Conservation (phyloP, 2,329 filamentous ascomycete genomes). For the Aquanectria penicillioides region DNA sequence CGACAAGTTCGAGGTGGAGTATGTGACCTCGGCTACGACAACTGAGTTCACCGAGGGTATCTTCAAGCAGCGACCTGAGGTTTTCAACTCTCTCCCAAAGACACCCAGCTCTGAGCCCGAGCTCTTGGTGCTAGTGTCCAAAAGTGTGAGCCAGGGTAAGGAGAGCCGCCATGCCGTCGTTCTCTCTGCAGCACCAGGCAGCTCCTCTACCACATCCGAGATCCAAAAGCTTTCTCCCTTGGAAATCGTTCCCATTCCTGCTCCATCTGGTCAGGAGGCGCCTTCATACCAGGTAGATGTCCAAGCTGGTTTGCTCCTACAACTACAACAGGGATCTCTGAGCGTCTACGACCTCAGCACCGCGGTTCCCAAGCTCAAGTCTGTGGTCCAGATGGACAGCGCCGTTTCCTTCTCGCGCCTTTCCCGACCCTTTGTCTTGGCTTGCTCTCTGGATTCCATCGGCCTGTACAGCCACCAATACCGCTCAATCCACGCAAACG, state of each 20-base stretch:
- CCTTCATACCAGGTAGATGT: constrained; percentile 67
- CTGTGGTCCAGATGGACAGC: constrained; percentile 60
- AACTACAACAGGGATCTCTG: constrained; percentile 64
- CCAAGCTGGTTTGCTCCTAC: constrained; percentile 70
- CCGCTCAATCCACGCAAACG: constrained; percentile 65
- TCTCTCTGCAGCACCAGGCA: constrained; percentile 44
- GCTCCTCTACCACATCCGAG: constrained; percentile 36
- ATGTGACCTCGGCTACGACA: constrained; percentile 56
- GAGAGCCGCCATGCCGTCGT: constrained; percentile 46
- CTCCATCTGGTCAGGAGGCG: constrained; percentile 27
- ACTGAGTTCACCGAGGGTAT: constrained; percentile 63
- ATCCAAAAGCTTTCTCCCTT: constrained; percentile 51
- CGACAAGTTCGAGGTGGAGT: constrained; percentile 58
- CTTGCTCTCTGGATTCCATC: constrained; percentile 65
- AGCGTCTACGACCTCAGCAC: constrained; percentile 72
- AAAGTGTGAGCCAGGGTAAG: constrained; percentile 44
- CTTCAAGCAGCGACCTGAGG: constrained; percentile 64
- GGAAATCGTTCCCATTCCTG: constrained; percentile 51
- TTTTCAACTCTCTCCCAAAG: constrained; percentile 61
- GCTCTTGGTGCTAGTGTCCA: constrained; percentile 63
- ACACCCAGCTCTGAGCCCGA: constrained; percentile 59
- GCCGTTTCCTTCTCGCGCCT: constrained; percentile 73
- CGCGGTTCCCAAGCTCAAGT: constrained; percentile 69
- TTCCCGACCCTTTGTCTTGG: constrained; percentile 72
- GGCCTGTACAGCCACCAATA: constrained; percentile 77